A percentile compares a stretch with the other conserved stretches of the same genome.
Evolutionary conservation across 1,284 basidiomycete species (phyloP).

Genomic region (Leccinum ponderosum): DNA sequence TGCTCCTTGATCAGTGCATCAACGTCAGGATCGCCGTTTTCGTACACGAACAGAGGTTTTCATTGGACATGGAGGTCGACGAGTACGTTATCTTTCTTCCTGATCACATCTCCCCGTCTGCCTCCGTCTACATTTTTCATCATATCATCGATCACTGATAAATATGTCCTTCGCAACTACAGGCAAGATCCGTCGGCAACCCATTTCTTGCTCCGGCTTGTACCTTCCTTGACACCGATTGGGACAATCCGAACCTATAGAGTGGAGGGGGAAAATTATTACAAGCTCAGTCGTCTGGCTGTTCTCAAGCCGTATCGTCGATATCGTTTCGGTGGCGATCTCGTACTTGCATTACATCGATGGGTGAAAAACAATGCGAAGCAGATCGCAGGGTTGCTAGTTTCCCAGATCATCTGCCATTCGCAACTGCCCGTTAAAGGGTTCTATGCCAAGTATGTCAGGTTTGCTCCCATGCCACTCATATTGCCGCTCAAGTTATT

Average conservation of each 20-base stretch:
- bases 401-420: slow-evolving; percentile 51
- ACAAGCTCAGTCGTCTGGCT: slow-evolving; percentile 71
- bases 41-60: slow-evolving; percentile 49
- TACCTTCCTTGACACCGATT: slow-evolving; percentile 57
- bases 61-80: slow-evolving; percentile 71
- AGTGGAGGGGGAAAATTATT: slow-evolving; percentile 39
- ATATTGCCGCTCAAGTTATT: slow-evolving; percentile 5
- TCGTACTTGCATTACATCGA: slow-evolving; percentile 60
- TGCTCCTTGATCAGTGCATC: slow-evolving; percentile 56
- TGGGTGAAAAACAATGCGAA: slow-evolving; percentile 50
- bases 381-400: slow-evolving; percentile 29
- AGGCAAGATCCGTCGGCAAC: slow-evolving; percentile 62
- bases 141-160: slow-evolving; percentile 1
- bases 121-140: slow-evolving; percentile 4
- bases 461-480: slow-evolving; percentile 8
- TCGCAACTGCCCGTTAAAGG: slow-evolving; percentile 69
- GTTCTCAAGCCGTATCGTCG: slow-evolving; percentile 65
- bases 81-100: slow-evolving; percentile 45
- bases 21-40: slow-evolving; percentile 70
- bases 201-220: slow-evolving; percentile 69
- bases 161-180: slow-evolving; percentile 12
- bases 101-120: slow-evolving; percentile 3
- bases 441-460: slow-evolving; percentile 73
- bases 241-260: slow-evolving; percentile 56
- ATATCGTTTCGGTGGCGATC: slow-evolving; percentile 59